Evolutionary conservation across 1,139 yeast genomes (phyloP).

Genomic region (Debaryomyces fabryi): DNA sequence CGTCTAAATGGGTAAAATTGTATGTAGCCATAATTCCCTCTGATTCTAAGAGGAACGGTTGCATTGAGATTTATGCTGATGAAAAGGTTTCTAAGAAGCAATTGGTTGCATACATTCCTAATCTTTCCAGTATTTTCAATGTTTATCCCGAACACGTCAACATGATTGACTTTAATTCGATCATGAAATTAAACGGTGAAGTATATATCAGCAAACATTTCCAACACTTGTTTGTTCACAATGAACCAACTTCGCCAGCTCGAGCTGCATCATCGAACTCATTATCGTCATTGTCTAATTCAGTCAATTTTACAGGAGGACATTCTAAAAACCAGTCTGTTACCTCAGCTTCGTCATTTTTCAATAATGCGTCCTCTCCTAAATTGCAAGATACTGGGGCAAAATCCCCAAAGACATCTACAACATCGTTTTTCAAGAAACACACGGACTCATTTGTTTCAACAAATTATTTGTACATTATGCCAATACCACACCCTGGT

Average conservation of each 20-base stretch:
- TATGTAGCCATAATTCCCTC: slow-evolving; percentile 49
- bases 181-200: slow-evolving; percentile 55
- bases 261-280: slow-evolving; percentile 9
- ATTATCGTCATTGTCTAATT: slow-evolving; percentile 20
- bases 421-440: slow-evolving; percentile 27
- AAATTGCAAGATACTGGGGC: slow-evolving; percentile 18
- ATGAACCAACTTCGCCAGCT: slow-evolving; percentile 11
- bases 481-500: slow-evolving; percentile 59
- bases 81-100: slow-evolving; percentile 47
- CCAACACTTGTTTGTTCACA: slow-evolving; percentile 32
- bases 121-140: slow-evolving; percentile 46
- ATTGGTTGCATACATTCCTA: slow-evolving; percentile 48
- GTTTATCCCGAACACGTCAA: slow-evolving; percentile 58
- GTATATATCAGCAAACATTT: slow-evolving; percentile 47
- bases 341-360: slow-evolving; percentile 30
- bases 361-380: slow-evolving; percentile 29
- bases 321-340: slow-evolving; percentile 28
- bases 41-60: slow-evolving; percentile 43
- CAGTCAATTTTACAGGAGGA: slow-evolving; percentile 15
- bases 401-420: slow-evolving; percentile 21
- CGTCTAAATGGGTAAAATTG: slow-evolving; percentile 57
- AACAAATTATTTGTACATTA: slow-evolving; percentile 46
- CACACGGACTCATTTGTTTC: slow-evolving; percentile 33
- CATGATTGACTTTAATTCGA: slow-evolving; percentile 56
- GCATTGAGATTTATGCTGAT: slow-evolving; percentile 51